phyloP scores from a whole-genome alignment of 2,329 filamentous ascomycete genomes.

The Fusarium papillatum region DNA sequence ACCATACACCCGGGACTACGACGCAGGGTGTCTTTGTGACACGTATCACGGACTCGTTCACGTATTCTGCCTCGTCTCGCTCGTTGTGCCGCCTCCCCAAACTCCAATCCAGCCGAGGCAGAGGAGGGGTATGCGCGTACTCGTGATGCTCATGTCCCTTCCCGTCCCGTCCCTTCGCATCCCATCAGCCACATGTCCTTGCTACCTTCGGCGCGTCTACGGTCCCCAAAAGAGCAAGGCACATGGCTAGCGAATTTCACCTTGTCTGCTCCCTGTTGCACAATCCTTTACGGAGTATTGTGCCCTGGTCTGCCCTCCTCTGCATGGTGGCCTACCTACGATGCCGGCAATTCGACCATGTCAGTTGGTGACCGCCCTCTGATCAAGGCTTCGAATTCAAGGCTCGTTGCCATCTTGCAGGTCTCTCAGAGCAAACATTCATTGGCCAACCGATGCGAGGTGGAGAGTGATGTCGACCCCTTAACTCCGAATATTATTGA shows the following conservation, averaged over 20 bases:
- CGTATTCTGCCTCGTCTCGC: not conserved
- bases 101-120: conserved; percentile 15
- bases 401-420: not conserved
- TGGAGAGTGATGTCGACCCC: not conserved
- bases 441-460: not conserved
- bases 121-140: not conserved
- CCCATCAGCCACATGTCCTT: conserved; percentile 5
- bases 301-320: conserved; percentile 3
- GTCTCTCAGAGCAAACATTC: not conserved
- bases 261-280: not conserved
- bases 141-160: conserved; percentile 6
- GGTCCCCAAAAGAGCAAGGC: not conserved
- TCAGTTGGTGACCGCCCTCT: conserved; percentile 10
- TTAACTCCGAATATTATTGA: conserved; percentile 1
- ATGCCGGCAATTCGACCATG: conserved; percentile 22
- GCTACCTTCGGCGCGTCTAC: not conserved
- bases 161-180: not conserved
- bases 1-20: not conserved
- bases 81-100: not conserved
- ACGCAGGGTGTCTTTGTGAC: not conserved
- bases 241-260: conserved; percentile 1
- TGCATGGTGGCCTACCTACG: conserved; percentile 6
- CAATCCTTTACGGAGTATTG: not conserved
- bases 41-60: conserved; percentile 1
- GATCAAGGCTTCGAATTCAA: conserved; percentile 6